A percentile compares a stretch with the other conserved stretches of the same genome.
These are phyloP conservation scores for Cucurbita ficifolia DNA, from an alignment of 306 rosid genomes.

Conservation along the genomic window DNA sequence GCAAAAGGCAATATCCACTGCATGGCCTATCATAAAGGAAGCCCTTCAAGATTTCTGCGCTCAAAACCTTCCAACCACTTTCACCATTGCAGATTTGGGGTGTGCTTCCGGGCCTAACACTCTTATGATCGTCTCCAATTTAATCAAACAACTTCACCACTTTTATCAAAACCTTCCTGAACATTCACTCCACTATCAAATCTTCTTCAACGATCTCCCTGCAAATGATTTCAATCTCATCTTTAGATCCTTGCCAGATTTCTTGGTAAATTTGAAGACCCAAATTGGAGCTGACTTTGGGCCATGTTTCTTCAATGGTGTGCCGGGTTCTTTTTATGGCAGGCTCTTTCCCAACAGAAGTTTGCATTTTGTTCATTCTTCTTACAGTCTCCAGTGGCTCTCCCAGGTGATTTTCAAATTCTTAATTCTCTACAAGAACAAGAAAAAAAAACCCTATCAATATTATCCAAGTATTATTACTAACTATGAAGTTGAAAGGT, in stretches of 20 bases:
- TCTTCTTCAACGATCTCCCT: neutral
- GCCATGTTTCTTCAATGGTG: neutral
- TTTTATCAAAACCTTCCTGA: neutral
- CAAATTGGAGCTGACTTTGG: neutral
- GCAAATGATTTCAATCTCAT: neutral
- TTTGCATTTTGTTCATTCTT: neutral
- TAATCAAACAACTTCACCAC: neutral
- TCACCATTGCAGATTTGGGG: neutral
- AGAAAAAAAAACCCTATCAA: fast-evolving
- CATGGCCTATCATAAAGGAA: conserved; percentile 30
- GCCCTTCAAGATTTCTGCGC: conserved; percentile 14
- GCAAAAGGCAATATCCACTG: conserved; percentile 25
- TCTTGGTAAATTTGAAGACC: neutral
- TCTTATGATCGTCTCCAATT: neutral
- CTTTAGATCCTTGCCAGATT: neutral
- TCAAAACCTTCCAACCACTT: neutral
- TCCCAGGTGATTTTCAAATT: neutral
- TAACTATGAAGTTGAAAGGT: neutral
- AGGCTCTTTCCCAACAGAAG: neutral
- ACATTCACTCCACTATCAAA: neutral
- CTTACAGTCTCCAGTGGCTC: neutral
- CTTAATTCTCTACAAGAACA: too few relatives aligned
- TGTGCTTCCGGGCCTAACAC: neutral
- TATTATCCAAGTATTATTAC: too few relatives aligned
- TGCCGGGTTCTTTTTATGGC: neutral